Conservation (phyloP, 73 alveolate genomes). For the Paramecium octaurelia region DNA sequence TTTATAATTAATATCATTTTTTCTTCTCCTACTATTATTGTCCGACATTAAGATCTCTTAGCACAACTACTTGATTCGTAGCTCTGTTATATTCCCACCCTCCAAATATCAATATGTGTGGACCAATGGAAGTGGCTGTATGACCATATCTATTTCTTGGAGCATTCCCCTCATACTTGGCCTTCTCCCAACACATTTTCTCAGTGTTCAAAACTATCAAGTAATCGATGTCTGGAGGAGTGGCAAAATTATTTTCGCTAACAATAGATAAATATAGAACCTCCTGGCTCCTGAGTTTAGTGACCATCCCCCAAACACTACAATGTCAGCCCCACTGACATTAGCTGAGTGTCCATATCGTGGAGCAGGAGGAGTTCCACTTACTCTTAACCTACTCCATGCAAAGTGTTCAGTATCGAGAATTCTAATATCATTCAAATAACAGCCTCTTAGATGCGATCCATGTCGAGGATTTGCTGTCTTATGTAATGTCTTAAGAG, state of each 20-base stretch:
- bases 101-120: slow-evolving; percentile 93
- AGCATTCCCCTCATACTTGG: slow-evolving; percentile 91
- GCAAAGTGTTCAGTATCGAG: slow-evolving; percentile 93
- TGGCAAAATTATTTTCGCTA: slow-evolving; percentile 60
- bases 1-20: background rate
- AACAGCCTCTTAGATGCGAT: slow-evolving; percentile 83
- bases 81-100: slow-evolving; percentile 66
- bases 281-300: slow-evolving; percentile 86
- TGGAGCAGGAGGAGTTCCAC: slow-evolving; percentile 97
- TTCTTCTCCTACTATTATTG: background rate
- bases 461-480: slow-evolving; percentile 86
- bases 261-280: background rate
- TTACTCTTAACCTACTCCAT: slow-evolving; percentile 95
- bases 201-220: slow-evolving; percentile 92
- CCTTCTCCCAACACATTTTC: slow-evolving; percentile 85
- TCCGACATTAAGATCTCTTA: slow-evolving; percentile 58
- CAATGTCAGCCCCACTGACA: slow-evolving; percentile 92
- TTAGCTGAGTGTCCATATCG: slow-evolving; percentile 95
- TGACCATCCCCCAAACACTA: slow-evolving; percentile 98
- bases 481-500: slow-evolving; percentile 53
- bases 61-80: slow-evolving; percentile 39
- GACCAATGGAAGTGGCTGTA: slow-evolving; percentile 96
- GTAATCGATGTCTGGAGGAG: slow-evolving; percentile 88
- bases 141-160: slow-evolving; percentile 97
- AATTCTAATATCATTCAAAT: slow-evolving; percentile 95